phyloP scores from a whole-genome alignment of 768 basidiomycete species.

The Phlegmacium glaucopus region DNA sequence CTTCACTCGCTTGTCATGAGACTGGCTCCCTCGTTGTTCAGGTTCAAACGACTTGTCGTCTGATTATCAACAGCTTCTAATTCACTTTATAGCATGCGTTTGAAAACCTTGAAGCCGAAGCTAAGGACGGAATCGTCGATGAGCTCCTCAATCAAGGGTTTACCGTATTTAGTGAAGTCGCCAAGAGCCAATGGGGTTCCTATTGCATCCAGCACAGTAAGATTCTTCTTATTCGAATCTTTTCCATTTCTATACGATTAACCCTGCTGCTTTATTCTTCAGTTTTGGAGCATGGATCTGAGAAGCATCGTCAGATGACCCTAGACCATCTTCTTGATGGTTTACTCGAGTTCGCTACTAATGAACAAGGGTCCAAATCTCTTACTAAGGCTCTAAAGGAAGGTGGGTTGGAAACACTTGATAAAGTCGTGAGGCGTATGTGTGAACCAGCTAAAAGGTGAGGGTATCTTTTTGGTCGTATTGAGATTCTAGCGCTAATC shows the following conservation, averaged over 20 bases:
- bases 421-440: slow-evolving; percentile 75
- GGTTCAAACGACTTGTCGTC: slow-evolving; percentile 32
- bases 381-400: slow-evolving; percentile 86
- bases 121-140: slow-evolving; percentile 82
- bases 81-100: slow-evolving; percentile 61
- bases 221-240: slow-evolving; percentile 20
- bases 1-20: slow-evolving; percentile 84
- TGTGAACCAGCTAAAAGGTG: slow-evolving; percentile 85
- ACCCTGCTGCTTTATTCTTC: neutral
- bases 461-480: slow-evolving; percentile 7
- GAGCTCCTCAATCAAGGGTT: slow-evolving; percentile 76
- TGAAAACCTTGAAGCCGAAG: slow-evolving; percentile 79
- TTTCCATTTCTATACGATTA: neutral
- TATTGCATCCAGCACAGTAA: slow-evolving; percentile 84
- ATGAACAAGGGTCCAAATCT: slow-evolving; percentile 86
- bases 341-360: slow-evolving; percentile 76
- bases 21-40: slow-evolving; percentile 88
- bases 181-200: slow-evolving; percentile 87
- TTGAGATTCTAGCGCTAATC: neutral
- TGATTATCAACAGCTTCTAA: neutral
- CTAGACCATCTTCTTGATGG: slow-evolving; percentile 75
- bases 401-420: slow-evolving; percentile 72
- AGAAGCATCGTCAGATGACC: slow-evolving; percentile 69
- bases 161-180: slow-evolving; percentile 66
- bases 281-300: slow-evolving; percentile 86